Evolutionary conservation across 108 stramenopile species (phyloP).

Genomic region (Fistulifera pelliculosa): DNA sequence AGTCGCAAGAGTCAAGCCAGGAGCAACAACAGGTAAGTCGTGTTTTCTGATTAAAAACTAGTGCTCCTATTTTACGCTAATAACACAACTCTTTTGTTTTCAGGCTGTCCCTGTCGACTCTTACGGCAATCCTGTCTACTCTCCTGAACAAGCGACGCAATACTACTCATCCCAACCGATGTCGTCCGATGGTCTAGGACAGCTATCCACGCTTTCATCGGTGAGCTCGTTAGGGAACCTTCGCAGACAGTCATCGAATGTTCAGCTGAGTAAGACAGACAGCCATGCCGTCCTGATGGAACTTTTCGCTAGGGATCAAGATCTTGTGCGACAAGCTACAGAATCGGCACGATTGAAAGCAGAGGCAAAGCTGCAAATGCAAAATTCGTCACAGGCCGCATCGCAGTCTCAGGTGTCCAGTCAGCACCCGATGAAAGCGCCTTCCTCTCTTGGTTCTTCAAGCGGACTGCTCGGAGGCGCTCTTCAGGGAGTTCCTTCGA

Average conservation of each 20-base stretch:
- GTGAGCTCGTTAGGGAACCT: conserved; percentile 30
- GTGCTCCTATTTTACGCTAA: no score
- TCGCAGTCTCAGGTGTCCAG: conserved; percentile 13
- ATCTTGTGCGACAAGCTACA: conserved; percentile 76
- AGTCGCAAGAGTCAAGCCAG: conserved; percentile 19
- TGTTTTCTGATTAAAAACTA: no score
- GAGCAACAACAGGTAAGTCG: conserved; percentile 29
- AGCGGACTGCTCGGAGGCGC: conserved; percentile 8
- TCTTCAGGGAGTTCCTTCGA: conserved; percentile 39
- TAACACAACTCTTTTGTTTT: no score
- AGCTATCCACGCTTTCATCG: conserved; percentile 7
- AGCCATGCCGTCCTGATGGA: conserved; percentile 90
- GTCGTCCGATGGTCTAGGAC: conserved; percentile 4
- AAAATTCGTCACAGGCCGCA: not conserved
- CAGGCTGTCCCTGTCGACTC: not conserved
- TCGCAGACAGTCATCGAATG: conserved; percentile 15
- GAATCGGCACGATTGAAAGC: conserved; percentile 31
- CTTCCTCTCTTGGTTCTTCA: conserved; percentile 9
- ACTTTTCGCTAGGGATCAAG: conserved; percentile 85
- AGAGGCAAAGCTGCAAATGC: conserved; percentile 12
- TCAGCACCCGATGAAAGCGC: conserved; percentile 46
- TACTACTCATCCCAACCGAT: conserved; percentile 4
- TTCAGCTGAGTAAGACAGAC: conserved; percentile 69
- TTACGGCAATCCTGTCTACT: conserved; percentile 10
- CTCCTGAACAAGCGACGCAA: conserved; percentile 7